Evolutionary conservation across 202 grass and related monocot genomes (phyloP).

Genomic region (Saccharum hybrid): DNA sequence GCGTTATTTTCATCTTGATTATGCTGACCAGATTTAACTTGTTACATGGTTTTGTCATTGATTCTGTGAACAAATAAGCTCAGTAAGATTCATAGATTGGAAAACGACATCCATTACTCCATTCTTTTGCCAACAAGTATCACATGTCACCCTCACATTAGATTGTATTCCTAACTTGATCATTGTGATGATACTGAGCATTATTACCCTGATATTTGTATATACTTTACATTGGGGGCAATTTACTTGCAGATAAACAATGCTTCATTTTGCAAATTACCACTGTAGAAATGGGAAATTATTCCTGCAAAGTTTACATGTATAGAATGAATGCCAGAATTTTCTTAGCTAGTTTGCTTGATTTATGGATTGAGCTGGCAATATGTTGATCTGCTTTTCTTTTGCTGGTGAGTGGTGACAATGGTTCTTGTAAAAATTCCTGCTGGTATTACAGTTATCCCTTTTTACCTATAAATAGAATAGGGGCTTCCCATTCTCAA

Average conservation of each 20-base stretch:
- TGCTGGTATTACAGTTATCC: background rate
- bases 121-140: background rate
- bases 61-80: background rate
- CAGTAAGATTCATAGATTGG: background rate
- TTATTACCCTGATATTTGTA: background rate
- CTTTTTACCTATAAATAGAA: background rate
- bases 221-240: background rate
- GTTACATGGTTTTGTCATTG: conserved; percentile 19
- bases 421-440: background rate
- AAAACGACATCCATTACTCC: background rate
- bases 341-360: conserved; percentile 1
- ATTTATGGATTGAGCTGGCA: background rate
- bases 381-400: background rate
- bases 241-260: conserved; percentile 11
- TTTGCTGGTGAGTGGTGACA: background rate
- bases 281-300: background rate
- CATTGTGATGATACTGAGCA: background rate
- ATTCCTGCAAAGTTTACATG: background rate
- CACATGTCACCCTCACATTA: background rate
- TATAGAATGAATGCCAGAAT: background rate
- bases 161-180: background rate
- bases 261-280: conserved; percentile 16
- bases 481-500: background rate
- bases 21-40: conserved; percentile 19
- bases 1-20: conserved; percentile 18